Evolutionary conservation across 345 rosid genomes (phyloP).

Genomic region (Gynandropsis gynandra): DNA sequence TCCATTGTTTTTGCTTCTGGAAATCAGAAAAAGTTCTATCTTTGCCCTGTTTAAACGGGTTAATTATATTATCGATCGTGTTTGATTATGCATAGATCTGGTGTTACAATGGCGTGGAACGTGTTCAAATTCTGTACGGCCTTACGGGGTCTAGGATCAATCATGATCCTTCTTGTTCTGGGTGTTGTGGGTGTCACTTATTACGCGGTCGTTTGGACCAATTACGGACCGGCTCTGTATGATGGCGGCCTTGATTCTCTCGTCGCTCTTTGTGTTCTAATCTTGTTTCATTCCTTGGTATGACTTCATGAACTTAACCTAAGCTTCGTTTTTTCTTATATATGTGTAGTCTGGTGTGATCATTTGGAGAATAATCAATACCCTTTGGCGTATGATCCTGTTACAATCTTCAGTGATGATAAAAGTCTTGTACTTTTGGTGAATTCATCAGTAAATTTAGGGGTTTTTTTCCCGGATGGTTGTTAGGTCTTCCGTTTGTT

Average conservation of each 20-base stretch:
- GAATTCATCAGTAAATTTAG: not conserved
- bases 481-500: not conserved
- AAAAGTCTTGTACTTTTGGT: not conserved
- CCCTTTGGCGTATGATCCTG: too few relatives aligned
- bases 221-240: conserved; percentile 70
- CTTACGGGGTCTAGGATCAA: conserved; percentile 88
- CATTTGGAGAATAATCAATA: too few relatives aligned
- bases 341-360: not conserved
- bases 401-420: not conserved
- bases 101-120: conserved; percentile 97
- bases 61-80: conserved; percentile 1
- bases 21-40: conserved; percentile 12
- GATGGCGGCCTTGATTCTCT: conserved; percentile 59
- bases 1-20: too few relatives aligned
- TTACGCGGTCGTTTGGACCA: conserved; percentile 83
- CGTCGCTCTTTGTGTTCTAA: conserved; percentile 44
- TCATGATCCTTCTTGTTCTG: conserved; percentile 90
- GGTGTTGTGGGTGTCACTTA: conserved; percentile 92
- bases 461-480: conserved; percentile 6
- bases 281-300: conserved; percentile 81
- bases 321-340: not conserved
- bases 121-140: conserved; percentile 96
- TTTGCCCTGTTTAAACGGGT: not conserved
- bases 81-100: conserved; percentile 85
- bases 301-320: conserved; percentile 15